Conservation (phyloP, 148 eudicot genomes). For the Arctostaphylos glauca region DNA sequence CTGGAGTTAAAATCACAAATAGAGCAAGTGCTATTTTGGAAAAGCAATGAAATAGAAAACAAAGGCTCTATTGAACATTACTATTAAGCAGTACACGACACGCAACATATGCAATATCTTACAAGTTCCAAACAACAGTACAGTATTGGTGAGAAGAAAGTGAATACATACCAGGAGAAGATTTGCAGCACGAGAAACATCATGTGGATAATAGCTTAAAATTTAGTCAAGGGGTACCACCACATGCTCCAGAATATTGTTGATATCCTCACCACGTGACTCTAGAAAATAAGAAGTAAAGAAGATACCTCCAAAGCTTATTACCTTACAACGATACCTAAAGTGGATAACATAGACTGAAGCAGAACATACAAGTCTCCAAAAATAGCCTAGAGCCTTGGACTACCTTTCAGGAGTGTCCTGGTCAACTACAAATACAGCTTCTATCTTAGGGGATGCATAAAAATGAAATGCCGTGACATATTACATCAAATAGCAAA, state of each 20-base stretch:
- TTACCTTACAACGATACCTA: neutral
- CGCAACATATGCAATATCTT: neutral
- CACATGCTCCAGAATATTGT: slow-evolving; percentile 15
- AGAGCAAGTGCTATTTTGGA: neutral
- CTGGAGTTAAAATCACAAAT: neutral
- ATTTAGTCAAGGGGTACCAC: slow-evolving; percentile 52
- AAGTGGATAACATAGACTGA: neutral
- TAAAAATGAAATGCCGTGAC: neutral
- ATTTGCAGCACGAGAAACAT: slow-evolving; percentile 86
- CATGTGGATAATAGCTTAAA: slow-evolving; percentile 84
- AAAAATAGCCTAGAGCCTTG: neutral
- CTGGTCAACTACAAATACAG: neutral
- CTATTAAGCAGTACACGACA: neutral
- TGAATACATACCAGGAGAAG: slow-evolving; percentile 70
- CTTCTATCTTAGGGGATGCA: neutral
- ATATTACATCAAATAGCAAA: neutral
- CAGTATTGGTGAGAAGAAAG: slow-evolving; percentile 1
- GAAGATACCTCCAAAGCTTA: neutral
- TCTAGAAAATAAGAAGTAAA: neutral
- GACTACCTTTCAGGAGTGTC: neutral
- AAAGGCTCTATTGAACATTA: neutral
- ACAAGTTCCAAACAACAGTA: neutral
- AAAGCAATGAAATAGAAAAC: neutral
- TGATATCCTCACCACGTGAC: neutral
- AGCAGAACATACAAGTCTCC: neutral